Evolutionary conservation across 2,329 filamentous ascomycete genomes (phyloP).

Genomic region (Colletotrichum sojae): DNA sequence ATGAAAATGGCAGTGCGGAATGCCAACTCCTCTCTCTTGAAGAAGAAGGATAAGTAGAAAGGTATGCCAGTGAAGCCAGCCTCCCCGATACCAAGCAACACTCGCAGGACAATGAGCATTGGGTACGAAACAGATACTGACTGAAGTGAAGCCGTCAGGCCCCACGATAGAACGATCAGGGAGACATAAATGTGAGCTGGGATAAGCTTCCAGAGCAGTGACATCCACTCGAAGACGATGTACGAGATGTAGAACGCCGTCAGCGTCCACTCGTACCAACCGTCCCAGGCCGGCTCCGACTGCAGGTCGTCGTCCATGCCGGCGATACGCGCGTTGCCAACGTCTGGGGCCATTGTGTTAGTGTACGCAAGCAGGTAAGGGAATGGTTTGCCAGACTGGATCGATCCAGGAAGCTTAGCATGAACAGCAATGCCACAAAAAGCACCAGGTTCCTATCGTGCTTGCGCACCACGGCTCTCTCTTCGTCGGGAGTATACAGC

Average conservation of each 20-base stretch:
- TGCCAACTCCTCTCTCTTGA: slow-evolving; percentile 79
- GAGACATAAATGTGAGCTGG: slow-evolving; percentile 73
- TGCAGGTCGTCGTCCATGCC: slow-evolving; percentile 75
- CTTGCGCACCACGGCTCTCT: slow-evolving; percentile 77
- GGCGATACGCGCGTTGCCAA: slow-evolving; percentile 74
- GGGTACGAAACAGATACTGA: slow-evolving; percentile 74
- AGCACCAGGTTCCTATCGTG: slow-evolving; percentile 84
- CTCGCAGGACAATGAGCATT: slow-evolving; percentile 68
- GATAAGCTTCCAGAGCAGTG: slow-evolving; percentile 71
- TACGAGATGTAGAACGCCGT: slow-evolving; percentile 75
- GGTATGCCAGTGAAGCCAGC: slow-evolving; percentile 76
- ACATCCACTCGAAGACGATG: slow-evolving; percentile 76
- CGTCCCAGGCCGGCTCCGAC: slow-evolving; percentile 58
- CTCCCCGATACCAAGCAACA: slow-evolving; percentile 73
- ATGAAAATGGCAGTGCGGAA: slow-evolving; percentile 90
- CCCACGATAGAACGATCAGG: slow-evolving; percentile 82
- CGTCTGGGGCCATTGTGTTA: slow-evolving; percentile 56
- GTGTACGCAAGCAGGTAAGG: not conserved
- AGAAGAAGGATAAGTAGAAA: slow-evolving; percentile 76
- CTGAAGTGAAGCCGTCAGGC: slow-evolving; percentile 82
- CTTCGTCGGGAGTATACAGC: slow-evolving; percentile 76
- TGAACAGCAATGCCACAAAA: slow-evolving; percentile 86
- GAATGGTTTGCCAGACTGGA: slow-evolving; percentile 72
- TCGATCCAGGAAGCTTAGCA: slow-evolving; percentile 88
- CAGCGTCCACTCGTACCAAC: slow-evolving; percentile 73